These are phyloP conservation scores for Picochlorum sp. DNA, from an alignment of 139 green algal genomes.

Conservation along the genomic window DNA sequence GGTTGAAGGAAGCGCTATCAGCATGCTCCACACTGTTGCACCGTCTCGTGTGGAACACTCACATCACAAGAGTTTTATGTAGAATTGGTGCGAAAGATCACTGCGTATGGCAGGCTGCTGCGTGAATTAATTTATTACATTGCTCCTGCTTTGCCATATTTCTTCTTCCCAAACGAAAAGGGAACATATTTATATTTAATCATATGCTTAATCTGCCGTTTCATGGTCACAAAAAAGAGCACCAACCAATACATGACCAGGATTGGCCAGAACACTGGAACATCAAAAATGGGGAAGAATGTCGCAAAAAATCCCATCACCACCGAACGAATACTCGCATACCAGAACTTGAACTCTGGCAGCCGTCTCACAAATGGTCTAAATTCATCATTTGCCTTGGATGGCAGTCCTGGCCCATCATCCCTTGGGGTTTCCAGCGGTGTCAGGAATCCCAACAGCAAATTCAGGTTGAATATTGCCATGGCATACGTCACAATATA, in stretches of 20 bases:
- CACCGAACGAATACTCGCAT: slow-evolving; percentile 67
- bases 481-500: slow-evolving; percentile 98
- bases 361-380: slow-evolving; percentile 91
- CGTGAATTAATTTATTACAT: too few relatives aligned
- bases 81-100: too few relatives aligned
- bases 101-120: too few relatives aligned
- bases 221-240: slow-evolving; percentile 97
- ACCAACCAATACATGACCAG: slow-evolving; percentile 93
- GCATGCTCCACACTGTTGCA: background rate
- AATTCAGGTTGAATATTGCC: slow-evolving; percentile 97
- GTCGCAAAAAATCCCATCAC: slow-evolving; percentile 79
- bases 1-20: background rate
- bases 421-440: slow-evolving; percentile 83
- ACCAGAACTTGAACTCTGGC: slow-evolving; percentile 99
- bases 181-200: slow-evolving; percentile 92
- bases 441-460: slow-evolving; percentile 95
- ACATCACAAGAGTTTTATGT: too few relatives aligned
- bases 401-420: slow-evolving; percentile 78
- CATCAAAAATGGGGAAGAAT: slow-evolving; percentile 89
- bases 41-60: too few relatives aligned
- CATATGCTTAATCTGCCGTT: slow-evolving; percentile 97
- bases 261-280: slow-evolving; percentile 99
- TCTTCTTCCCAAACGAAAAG: slow-evolving; percentile 74
- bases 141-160: slow-evolving; percentile 5
- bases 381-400: slow-evolving; percentile 88